These are phyloP conservation scores for Exsudoporus floridanus DNA, from an alignment of 1,284 basidiomycete genomes.

Conservation along the genomic window DNA sequence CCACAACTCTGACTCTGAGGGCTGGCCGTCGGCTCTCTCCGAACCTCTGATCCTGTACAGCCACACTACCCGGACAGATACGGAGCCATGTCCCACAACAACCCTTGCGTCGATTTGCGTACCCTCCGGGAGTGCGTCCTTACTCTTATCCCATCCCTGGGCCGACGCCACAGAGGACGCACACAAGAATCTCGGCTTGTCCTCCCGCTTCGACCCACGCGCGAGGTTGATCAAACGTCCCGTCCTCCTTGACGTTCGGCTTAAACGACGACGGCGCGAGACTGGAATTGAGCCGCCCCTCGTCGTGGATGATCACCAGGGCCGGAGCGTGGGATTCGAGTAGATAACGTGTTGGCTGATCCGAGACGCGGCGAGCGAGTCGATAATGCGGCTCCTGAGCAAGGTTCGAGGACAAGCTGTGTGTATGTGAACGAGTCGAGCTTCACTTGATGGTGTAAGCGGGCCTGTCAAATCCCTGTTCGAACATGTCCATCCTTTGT, in stretches of 20 bases:
- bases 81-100: too few relatives aligned
- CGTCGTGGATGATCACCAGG: slow-evolving; percentile 31
- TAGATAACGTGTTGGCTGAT: not conserved
- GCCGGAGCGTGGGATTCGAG: not conserved
- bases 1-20: too few relatives aligned
- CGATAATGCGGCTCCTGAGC: too few relatives aligned
- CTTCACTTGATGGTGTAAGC: not conserved
- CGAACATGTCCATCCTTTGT: slow-evolving; percentile 24
- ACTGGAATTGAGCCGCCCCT: slow-evolving; percentile 41
- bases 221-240: slow-evolving; percentile 37
- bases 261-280: slow-evolving; percentile 37
- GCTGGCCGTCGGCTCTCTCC: too few relatives aligned
- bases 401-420: too few relatives aligned
- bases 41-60: too few relatives aligned
- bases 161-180: slow-evolving; percentile 28
- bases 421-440: too few relatives aligned
- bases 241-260: slow-evolving; percentile 28
- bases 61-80: too few relatives aligned
- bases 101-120: slow-evolving; percentile 15
- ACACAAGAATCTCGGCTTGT: slow-evolving; percentile 38
- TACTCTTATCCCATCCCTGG: slow-evolving; percentile 23
- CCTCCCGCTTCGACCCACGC: slow-evolving; percentile 21
- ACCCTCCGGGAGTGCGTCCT: slow-evolving; percentile 22
- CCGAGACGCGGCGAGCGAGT: too few relatives aligned
- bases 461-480: slow-evolving; percentile 33